Evolutionary conservation across 306 rosid genomes (phyloP).

Genomic region (Sicyos edulis): DNA sequence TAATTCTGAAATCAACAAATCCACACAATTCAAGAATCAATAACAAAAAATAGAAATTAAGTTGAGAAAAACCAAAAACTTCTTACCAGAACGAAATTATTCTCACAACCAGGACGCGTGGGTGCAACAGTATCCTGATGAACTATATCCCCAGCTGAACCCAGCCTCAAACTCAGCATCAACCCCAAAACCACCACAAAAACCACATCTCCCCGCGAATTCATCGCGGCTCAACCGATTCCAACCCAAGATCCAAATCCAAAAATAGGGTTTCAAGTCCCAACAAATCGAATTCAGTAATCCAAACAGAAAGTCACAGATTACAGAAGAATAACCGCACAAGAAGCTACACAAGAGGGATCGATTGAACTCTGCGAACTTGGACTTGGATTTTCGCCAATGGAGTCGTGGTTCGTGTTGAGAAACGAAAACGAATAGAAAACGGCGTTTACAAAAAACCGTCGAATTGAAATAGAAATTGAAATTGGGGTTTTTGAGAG

Average conservation of each 20-base stretch:
- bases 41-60: neutral
- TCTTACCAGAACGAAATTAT: conserved; percentile 85
- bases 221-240: conserved; percentile 34
- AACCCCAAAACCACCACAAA: conserved; percentile 30
- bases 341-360: conserved; percentile 19
- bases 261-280: conserved; percentile 32
- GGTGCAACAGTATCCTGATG: conserved; percentile 82
- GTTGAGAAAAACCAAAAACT: neutral
- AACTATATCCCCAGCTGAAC: conserved; percentile 81
- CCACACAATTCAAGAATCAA: neutral
- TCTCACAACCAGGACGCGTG: conserved; percentile 74
- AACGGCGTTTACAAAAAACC: conserved; percentile 32
- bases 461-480: conserved; percentile 46
- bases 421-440: conserved; percentile 16
- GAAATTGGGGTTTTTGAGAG: neutral
- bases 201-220: conserved; percentile 33
- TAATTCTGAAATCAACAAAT: neutral
- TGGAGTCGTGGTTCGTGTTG: conserved; percentile 32
- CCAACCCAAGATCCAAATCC: conserved; percentile 17
- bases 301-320: conserved; percentile 17
- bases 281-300: neutral
- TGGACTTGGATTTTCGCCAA: neutral
- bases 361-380: neutral
- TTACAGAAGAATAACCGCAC: conserved; percentile 14
- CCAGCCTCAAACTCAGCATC: conserved; percentile 36